Conservation (phyloP, 345 rosid genomes). For the Aurinia saxatilis region DNA sequence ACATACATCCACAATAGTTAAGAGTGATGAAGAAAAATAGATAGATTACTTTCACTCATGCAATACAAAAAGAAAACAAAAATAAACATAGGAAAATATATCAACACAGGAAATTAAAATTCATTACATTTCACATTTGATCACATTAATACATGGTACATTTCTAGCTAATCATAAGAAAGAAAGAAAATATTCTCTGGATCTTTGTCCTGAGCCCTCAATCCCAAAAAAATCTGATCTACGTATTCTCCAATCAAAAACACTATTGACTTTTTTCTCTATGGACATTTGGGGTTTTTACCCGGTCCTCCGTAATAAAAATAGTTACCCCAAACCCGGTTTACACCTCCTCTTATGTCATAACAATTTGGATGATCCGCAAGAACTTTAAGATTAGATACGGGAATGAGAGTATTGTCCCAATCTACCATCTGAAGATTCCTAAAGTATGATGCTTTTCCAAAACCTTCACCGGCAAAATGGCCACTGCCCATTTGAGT, state of each 20-base stretch:
- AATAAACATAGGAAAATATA: no score
- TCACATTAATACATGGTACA: constrained; percentile 9
- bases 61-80: no score
- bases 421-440: constrained; percentile 89
- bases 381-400: constrained; percentile 54
- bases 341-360: constrained; percentile 76
- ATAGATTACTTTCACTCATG: no score
- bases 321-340: constrained; percentile 83
- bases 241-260: constrained; percentile 3
- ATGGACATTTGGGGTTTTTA: constrained; percentile 75
- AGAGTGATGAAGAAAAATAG: no score
- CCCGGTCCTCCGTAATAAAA: constrained; percentile 99
- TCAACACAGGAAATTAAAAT: no score
- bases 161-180: background rate
- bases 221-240: constrained; percentile 8
- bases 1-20: no score
- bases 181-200: background rate
- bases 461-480: constrained; percentile 84
- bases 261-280: constrained; percentile 1
- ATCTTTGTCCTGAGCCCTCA: constrained; percentile 12
- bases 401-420: constrained; percentile 81
- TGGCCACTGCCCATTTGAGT: constrained; percentile 99
- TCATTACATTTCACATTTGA: constrained; percentile 6
- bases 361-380: constrained; percentile 95
- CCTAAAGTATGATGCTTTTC: constrained; percentile 86